These are phyloP conservation scores for Pleurotus citrinopileatus DNA, from an alignment of 768 basidiomycete genomes.

Conservation along the genomic window DNA sequence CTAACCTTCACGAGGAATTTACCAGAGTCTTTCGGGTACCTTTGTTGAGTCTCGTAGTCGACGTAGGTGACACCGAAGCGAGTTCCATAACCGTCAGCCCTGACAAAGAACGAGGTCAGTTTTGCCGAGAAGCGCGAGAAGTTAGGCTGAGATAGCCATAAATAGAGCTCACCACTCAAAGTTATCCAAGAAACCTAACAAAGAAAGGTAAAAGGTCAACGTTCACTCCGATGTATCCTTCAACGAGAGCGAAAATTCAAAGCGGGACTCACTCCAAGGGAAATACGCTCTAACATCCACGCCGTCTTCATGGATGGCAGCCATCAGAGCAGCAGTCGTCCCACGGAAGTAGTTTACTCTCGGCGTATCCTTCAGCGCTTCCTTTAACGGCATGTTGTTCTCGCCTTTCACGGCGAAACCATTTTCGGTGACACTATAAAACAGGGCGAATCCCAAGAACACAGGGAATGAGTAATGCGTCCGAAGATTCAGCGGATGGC, in stretches of 20 bases:
- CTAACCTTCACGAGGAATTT: conserved; percentile 53
- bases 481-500: no score
- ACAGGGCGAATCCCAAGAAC: neutral
- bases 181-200: conserved; percentile 63
- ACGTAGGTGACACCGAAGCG: conserved; percentile 74
- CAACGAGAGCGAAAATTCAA: neutral
- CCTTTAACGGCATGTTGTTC: conserved; percentile 45
- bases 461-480: no score
- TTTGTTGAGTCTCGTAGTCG: conserved; percentile 65
- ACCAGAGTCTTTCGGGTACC: conserved; percentile 62
- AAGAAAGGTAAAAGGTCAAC: neutral
- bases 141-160: conserved; percentile 5
- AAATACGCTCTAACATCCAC: conserved; percentile 64
- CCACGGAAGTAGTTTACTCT: conserved; percentile 69
- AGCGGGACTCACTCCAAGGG: conserved; percentile 54
- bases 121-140: neutral
- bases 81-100: conserved; percentile 67
- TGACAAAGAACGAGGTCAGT: conserved; percentile 11
- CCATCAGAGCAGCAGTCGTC: conserved; percentile 48
- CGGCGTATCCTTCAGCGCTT: conserved; percentile 55
- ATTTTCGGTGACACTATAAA: conserved; percentile 67
- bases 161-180: conserved; percentile 54
- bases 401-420: conserved; percentile 71
- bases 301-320: conserved; percentile 59
- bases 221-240: neutral